Base-by-base conservation (phyloP, 768 basidiomycete genomes). In the Auricularia sp. region DNA sequence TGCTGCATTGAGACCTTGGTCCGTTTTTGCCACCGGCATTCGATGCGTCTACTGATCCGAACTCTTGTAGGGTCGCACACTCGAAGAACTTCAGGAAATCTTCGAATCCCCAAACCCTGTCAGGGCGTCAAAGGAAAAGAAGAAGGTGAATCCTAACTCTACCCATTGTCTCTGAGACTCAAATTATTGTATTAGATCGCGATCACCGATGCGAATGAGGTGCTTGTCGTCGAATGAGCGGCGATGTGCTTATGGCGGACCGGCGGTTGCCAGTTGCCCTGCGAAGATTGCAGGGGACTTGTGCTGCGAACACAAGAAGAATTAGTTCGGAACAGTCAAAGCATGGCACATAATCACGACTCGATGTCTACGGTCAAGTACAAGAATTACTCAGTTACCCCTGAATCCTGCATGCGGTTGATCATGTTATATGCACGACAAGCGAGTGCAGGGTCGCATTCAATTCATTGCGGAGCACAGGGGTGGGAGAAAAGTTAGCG, bases 21-120 rank as follows among this genome's bases (percentile, higher is more conserved):
- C 21, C 36, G 64, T 62, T 33, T 10, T 0, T 21, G 14, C 18
- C 16, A 18, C 18, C n/a, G 23, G 18, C 10, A 14, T 39, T 33
- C 10, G n/a, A 21, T 44, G 11, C 44, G 14, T 8, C 14, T 14
- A 11, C 36, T 64, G 0, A 12, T 29, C 0, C 16, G 33, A 16
- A 18, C 16, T 14, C n/a, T n/a, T 11, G n/a, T 36, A 35, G 44
- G 61, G 54, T 10, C 44, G 34, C 36, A 60, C 64, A n/a, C 42
- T 64, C n/a, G 64, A 66, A 36, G 66, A 66, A 58, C 51, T 66
- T 8, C 43, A 66, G 16, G 66, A 66, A 5, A 61, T 66, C 51
- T 66, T 66, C 66, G 21, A 33, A 35, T 21, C 63, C 36, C 64
- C 53, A 3, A 64, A 66, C 39, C 66, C 66, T 18, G 34, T 51